These are phyloP conservation scores for Xylaria sp. DNA, from an alignment of 2,329 filamentous ascomycete species.

Conservation along the genomic window DNA sequence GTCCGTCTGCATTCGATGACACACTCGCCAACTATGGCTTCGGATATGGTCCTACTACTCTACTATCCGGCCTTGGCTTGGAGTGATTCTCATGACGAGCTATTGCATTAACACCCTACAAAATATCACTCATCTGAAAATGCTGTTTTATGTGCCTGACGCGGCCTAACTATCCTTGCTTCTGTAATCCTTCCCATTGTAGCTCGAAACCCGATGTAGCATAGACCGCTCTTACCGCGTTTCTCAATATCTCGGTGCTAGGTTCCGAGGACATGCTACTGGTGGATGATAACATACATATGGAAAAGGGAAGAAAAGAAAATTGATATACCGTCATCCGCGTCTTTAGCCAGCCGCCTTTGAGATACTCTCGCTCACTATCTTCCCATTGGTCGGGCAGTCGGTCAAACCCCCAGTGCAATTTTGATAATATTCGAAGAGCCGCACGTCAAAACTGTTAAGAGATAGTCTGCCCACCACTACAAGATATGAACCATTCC, in stretches of 20 bases:
- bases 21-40: constrained; percentile 1
- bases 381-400: constrained; percentile 19
- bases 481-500: not conserved
- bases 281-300: constrained; percentile 5
- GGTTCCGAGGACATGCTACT: constrained; percentile 18
- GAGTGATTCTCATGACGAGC: constrained; percentile 9
- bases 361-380: constrained; percentile 1
- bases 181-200: constrained; percentile 15
- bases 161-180: constrained; percentile 29
- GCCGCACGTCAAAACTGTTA: constrained; percentile 7
- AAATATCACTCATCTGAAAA: constrained; percentile 16
- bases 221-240: constrained; percentile 22
- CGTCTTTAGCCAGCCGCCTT: not conserved
- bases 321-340: constrained; percentile 10
- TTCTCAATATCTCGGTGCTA: constrained; percentile 11
- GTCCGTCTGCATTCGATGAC: not conserved
- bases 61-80: constrained; percentile 14
- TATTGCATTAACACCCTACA: constrained; percentile 24
- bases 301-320: constrained; percentile 11
- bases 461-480: not conserved
- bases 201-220: not conserved
- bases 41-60: constrained; percentile 5
- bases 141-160: constrained; percentile 17
- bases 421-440: constrained; percentile 18
- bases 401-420: not conserved